Conservation (phyloP, 2,329 filamentous ascomycete species). For the Cordyceps militaris region DNA sequence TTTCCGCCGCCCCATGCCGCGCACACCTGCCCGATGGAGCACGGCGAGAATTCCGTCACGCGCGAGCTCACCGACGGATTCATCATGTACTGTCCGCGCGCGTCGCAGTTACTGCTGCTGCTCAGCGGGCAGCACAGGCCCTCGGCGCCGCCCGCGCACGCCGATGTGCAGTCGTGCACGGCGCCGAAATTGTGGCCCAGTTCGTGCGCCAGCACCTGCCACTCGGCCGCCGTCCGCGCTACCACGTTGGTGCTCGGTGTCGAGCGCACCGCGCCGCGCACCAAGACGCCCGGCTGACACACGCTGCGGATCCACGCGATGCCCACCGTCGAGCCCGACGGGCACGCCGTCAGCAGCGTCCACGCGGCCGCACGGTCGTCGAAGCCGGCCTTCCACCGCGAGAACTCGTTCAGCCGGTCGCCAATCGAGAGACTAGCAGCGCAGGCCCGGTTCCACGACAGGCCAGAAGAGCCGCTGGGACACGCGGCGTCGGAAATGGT, state of each 20-base stretch:
- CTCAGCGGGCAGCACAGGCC: slow-evolving; percentile 65
- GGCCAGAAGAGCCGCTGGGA: slow-evolving; percentile 51
- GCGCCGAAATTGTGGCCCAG: slow-evolving; percentile 82
- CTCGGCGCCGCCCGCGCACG: slow-evolving; percentile 42
- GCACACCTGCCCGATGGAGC: slow-evolving; percentile 81
- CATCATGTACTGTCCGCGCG: slow-evolving; percentile 71
- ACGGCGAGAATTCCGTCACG: slow-evolving; percentile 70
- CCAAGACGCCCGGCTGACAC: slow-evolving; percentile 48
- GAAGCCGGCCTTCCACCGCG: slow-evolving; percentile 66
- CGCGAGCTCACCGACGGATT: slow-evolving; percentile 68
- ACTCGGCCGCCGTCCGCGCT: slow-evolving; percentile 67
- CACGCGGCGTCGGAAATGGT: slow-evolving; percentile 65
- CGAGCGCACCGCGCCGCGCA: slow-evolving; percentile 1
- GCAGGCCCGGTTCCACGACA: slow-evolving; percentile 72
- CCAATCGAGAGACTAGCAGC: slow-evolving; percentile 53
- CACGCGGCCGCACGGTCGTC: slow-evolving; percentile 73
- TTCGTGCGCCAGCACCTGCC: slow-evolving; percentile 88
- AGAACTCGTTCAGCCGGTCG: slow-evolving; percentile 72
- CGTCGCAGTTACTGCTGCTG: slow-evolving; percentile 56
- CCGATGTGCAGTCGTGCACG: slow-evolving; percentile 71
- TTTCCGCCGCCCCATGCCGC: slow-evolving; percentile 66
- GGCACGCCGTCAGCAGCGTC: slow-evolving; percentile 71
- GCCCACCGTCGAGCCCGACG: slow-evolving; percentile 71
- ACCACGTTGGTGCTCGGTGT: slow-evolving; percentile 70
- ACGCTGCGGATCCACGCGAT: slow-evolving; percentile 81